These are phyloP conservation scores for Cucurbita ficifolia DNA, from an alignment of 306 rosid genomes.

Conservation along the genomic window DNA sequence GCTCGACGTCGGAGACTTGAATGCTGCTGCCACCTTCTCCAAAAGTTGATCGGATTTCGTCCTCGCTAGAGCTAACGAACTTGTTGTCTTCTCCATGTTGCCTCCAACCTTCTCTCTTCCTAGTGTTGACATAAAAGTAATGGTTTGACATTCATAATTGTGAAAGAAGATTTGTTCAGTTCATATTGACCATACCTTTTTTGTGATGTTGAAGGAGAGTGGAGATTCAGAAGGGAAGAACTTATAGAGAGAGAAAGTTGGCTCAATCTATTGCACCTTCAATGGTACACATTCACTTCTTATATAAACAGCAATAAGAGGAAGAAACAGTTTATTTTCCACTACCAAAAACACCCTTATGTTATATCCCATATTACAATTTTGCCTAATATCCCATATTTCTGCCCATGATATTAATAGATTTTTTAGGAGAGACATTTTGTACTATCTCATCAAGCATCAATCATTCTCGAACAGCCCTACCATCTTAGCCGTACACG, in stretches of 20 bases:
- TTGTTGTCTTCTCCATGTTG: slow-evolving; percentile 37
- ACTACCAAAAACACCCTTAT: slow-evolving; percentile 36
- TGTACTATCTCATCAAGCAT: not conserved
- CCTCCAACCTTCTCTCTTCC: not conserved
- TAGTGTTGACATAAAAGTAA: not conserved
- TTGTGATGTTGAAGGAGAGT: slow-evolving; percentile 11
- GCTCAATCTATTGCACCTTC: slow-evolving; percentile 21
- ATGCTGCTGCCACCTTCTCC: slow-evolving; percentile 36
- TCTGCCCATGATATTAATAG: not conserved
- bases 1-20: slow-evolving; percentile 38
- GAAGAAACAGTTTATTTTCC: not conserved
- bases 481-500: slow-evolving; percentile 42
- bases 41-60: slow-evolving; percentile 68
- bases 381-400: not conserved
- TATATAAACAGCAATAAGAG: slow-evolving; percentile 30
- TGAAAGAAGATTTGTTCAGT: not conserved
- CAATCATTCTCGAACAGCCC: slow-evolving; percentile 10
- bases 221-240: not conserved
- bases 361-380: not conserved
- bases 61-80: slow-evolving; percentile 26
- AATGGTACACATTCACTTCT: slow-evolving; percentile 18
- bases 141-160: slow-evolving; percentile 6
- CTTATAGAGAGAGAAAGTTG: slow-evolving; percentile 1
- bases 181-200: slow-evolving; percentile 8
- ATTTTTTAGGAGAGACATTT: not conserved